Conservation (phyloP, 768 basidiomycete species). For the Pulveroboletus sp. region DNA sequence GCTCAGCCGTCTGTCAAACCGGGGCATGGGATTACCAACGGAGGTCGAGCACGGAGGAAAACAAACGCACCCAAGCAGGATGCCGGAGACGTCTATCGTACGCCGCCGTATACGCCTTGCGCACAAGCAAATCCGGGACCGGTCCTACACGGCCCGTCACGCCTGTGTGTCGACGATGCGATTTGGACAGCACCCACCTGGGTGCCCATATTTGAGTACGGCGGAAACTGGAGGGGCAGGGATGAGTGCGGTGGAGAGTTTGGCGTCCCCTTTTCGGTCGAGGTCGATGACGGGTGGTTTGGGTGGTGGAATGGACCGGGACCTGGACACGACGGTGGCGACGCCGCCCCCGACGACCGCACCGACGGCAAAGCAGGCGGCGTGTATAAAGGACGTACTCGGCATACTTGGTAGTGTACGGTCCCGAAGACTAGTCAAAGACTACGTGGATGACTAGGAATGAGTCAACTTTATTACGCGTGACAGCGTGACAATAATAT, state of each 20-base stretch:
- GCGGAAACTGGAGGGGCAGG: constrained; percentile 23
- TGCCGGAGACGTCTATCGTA: constrained; percentile 91
- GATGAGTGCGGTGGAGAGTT: constrained; percentile 34
- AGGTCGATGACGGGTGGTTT: constrained; percentile 45
- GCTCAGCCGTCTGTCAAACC: constrained; percentile 80
- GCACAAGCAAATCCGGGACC: constrained; percentile 71
- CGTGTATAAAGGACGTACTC: constrained; percentile 51
- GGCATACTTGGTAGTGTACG: no score
- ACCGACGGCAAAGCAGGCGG: constrained; percentile 79
- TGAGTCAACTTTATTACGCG: neutral
- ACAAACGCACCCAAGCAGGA: constrained; percentile 79
- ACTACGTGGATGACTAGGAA: no score
- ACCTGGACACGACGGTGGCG: constrained; percentile 45
- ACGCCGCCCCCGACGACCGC: constrained; percentile 79
- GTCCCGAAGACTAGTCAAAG: no score
- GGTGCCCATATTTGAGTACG: constrained; percentile 48
- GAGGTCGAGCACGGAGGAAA: no score
- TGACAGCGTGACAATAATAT: neutral
- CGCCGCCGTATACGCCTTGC: constrained; percentile 82
- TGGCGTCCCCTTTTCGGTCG: constrained; percentile 43
- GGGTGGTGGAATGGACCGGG: constrained; percentile 13
- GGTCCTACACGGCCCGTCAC: constrained; percentile 59
- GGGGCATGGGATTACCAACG: neutral
- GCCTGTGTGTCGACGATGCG: no score
- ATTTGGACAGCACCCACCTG: constrained; percentile 12